Percentiles rank a stretch among this genome's conserved stretches.
Evolutionary conservation across 345 rosid species (phyloP).

Genomic region (Turritis glabra): DNA sequence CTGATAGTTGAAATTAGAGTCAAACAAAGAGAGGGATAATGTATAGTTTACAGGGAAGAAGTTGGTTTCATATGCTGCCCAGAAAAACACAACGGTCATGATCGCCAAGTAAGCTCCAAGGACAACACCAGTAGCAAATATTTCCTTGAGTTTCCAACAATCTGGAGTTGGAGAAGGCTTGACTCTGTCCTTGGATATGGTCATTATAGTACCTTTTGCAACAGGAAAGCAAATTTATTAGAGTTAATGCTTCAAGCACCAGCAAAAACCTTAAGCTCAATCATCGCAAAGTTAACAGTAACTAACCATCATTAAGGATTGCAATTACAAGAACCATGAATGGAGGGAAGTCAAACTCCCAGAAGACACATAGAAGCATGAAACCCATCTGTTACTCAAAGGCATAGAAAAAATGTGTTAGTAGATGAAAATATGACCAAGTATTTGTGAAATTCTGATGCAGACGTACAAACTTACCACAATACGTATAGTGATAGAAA

Average conservation of each 20-base stretch:
- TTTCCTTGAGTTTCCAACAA: constrained; percentile 61
- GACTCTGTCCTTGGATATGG: constrained; percentile 63
- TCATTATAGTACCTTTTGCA: constrained; percentile 60
- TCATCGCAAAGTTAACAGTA: not conserved
- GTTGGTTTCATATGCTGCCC: constrained; percentile 54
- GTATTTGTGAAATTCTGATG: not conserved
- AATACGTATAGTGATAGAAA: constrained; percentile 66
- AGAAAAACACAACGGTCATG: constrained; percentile 62
- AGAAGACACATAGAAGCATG: constrained; percentile 56
- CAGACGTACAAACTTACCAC: constrained; percentile 46
- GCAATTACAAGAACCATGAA: constrained; percentile 75
- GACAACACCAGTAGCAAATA: constrained; percentile 59
- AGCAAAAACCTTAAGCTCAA: not conserved
- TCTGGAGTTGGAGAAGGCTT: constrained; percentile 66
- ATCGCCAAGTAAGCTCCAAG: constrained; percentile 59
- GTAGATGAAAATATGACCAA: not conserved
- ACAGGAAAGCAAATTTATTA: not conserved
- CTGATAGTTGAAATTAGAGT: not conserved
- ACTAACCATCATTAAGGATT: constrained; percentile 64
- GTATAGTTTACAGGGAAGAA: constrained; percentile 49
- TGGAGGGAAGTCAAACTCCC: constrained; percentile 73
- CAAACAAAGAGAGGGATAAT: not conserved
- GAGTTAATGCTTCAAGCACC: not conserved
- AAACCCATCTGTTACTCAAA: constrained; percentile 57
- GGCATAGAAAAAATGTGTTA: not conserved